phyloP scores from a whole-genome alignment of 345 rosid genomes.

The Arabis alpina region DNA sequence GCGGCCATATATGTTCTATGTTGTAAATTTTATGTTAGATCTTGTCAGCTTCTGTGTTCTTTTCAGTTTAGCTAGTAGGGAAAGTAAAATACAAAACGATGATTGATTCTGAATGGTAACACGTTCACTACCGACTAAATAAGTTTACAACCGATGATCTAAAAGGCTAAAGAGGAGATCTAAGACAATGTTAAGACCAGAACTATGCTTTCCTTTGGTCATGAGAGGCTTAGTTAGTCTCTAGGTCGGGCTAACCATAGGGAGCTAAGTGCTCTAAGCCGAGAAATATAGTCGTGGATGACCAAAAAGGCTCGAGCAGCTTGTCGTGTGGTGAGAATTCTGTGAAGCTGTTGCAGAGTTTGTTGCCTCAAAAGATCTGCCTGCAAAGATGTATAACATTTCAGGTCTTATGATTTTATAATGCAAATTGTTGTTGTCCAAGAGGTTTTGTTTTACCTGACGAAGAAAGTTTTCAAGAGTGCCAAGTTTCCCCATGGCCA shows the following conservation, averaged over 20 bases:
- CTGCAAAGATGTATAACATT: slow-evolving; percentile 44
- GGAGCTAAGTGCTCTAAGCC: slow-evolving; percentile 93
- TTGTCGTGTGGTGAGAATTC: slow-evolving; percentile 85
- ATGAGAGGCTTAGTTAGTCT: slow-evolving; percentile 45
- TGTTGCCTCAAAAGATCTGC: slow-evolving; percentile 95
- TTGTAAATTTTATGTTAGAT: slow-evolving; percentile 1
- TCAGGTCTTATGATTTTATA: slow-evolving; percentile 4
- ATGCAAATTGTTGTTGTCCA: not conserved
- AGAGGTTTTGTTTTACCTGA: slow-evolving; percentile 55
- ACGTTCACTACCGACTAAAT: slow-evolving; percentile 17
- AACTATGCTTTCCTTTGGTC: slow-evolving; percentile 26
- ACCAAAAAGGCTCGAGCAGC: slow-evolving; percentile 89
- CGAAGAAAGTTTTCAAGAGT: slow-evolving; percentile 87
- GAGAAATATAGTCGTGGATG: slow-evolving; percentile 70
- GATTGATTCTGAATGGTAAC: slow-evolving; percentile 28
- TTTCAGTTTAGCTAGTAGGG: slow-evolving; percentile 21
- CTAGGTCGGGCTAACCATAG: slow-evolving; percentile 91
- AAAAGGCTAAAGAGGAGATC: slow-evolving; percentile 23
- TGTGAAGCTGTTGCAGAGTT: slow-evolving; percentile 84
- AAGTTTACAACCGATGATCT: slow-evolving; percentile 30
- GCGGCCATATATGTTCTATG: not conserved
- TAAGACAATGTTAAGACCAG: slow-evolving; percentile 12
- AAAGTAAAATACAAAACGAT: not conserved
- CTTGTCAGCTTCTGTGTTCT: not conserved
- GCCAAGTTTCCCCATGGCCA: slow-evolving; percentile 86